phyloP scores from a whole-genome alignment of 306 rosid genomes.

The Lagenaria siceraria region DNA sequence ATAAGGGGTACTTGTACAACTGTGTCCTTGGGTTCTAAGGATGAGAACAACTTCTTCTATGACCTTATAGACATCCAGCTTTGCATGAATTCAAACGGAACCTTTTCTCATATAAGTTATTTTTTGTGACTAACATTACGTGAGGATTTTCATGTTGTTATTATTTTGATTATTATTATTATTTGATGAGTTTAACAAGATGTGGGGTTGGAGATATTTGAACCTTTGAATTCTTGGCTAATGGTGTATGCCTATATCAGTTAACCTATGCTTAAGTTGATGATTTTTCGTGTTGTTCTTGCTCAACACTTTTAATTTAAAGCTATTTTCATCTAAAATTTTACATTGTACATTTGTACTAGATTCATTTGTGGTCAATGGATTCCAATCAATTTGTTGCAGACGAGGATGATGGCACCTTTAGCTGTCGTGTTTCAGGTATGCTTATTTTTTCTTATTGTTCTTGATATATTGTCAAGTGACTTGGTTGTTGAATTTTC shows the following conservation, averaged over 20 bases:
- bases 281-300: not conserved
- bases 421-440: conserved; percentile 89
- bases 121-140: not conserved
- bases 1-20: not conserved
- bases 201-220: not conserved
- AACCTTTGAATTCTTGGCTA: not conserved
- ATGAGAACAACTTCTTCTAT: not conserved
- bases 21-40: not conserved
- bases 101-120: not conserved
- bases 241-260: not conserved
- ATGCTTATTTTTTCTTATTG: conserved; percentile 12
- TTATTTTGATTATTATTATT: no score
- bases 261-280: not conserved
- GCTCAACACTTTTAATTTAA: not conserved
- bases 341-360: conserved; percentile 5
- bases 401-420: conserved; percentile 80
- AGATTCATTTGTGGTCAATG: conserved; percentile 71
- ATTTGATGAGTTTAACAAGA: not conserved
- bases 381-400: conserved; percentile 81
- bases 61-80: not conserved
- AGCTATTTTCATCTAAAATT: conserved; percentile 2
- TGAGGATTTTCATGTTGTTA: no score
- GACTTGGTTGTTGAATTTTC: not conserved
- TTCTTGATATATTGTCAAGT: not conserved
- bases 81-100: not conserved